Evolutionary conservation across 768 basidiomycete species (phyloP), one percentile per base, ranked within the genome.

Genomic region (Boletus subparvulus): DNA sequence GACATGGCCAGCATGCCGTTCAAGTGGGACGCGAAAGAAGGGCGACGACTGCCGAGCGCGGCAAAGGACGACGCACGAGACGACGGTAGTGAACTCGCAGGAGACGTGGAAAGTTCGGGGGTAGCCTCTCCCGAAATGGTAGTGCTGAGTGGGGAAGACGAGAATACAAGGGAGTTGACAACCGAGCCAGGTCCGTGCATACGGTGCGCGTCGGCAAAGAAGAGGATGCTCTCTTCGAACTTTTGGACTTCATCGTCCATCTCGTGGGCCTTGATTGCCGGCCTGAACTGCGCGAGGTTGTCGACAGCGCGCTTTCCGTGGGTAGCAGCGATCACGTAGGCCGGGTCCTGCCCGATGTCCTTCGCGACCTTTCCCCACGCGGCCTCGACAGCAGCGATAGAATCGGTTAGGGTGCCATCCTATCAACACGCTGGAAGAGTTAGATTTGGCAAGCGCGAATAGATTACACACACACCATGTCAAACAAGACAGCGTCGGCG

Each of bases 281-380:
- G 84, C 64, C 82, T 84, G 75, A 84, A 84, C 47, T 78, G 75
- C 5, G 78, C 69, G 60, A 89, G 81, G 72, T 90, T 90, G 75
- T 90, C 88, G 65, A 87, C 77, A 12, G 87, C 88, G 58, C 88
- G 84, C 66, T 87, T 85, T 65, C 88, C 88, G 69, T 90, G 88
- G n/a, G 87, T 89, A 39, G 85, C 84, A 11, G 83, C 84, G 65
- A 89, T 87, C 59, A 88, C 85, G 54, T 82, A 77, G 54, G 78
- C 76, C 8, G 85, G 84, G 69, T 87, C 85, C 70, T 82, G 80
- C 52, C 85, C 85, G 49, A 90, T 80, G 67, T 88, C 86, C 49
- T 74, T 73, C 2, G 88, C 87, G 43, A 90, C 86, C 64, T 83
- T 83, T 32, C 82, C 81, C 88, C 88, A 90, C 4, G 88, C 88